These are phyloP conservation scores for Suillus placidus DNA, from an alignment of 768 basidiomycete genomes.

Conservation along the genomic window DNA sequence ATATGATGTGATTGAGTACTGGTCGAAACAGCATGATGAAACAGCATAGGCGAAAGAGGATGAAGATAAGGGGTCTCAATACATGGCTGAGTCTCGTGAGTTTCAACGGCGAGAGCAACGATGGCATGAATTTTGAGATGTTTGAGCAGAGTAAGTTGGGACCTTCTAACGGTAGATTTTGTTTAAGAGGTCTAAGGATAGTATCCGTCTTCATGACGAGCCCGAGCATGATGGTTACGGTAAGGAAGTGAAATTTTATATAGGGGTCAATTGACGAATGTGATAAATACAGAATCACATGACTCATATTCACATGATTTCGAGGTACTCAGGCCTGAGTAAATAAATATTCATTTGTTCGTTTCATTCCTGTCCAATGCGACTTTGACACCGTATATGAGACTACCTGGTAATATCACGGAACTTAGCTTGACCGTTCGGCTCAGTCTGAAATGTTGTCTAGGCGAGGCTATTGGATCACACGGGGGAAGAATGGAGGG, in stretches of 20 bases:
- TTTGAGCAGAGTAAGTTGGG: background rate
- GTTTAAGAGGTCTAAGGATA: background rate
- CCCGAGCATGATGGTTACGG: background rate
- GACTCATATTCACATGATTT: background rate
- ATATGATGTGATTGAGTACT: background rate
- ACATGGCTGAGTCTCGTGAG: background rate
- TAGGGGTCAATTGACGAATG: slow-evolving; percentile 6
- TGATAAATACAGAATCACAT: background rate
- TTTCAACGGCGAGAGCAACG: background rate
- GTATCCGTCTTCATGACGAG: background rate
- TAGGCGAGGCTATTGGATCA: background rate
- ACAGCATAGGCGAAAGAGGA: background rate
- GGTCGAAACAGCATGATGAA: background rate
- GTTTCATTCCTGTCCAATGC: no score
- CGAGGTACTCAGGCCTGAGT: no score
- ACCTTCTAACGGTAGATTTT: background rate
- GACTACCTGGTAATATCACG: no score
- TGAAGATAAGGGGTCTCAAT: background rate
- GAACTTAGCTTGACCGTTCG: background rate
- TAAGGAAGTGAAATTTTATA: background rate
- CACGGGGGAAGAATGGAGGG: background rate
- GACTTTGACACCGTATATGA: no score
- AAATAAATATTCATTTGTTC: no score
- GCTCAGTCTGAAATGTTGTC: no score
- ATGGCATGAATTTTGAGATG: background rate